Evolutionary conservation across 2,329 filamentous ascomycete species (phyloP).

Genomic region (Cladophialophora bantiana): DNA sequence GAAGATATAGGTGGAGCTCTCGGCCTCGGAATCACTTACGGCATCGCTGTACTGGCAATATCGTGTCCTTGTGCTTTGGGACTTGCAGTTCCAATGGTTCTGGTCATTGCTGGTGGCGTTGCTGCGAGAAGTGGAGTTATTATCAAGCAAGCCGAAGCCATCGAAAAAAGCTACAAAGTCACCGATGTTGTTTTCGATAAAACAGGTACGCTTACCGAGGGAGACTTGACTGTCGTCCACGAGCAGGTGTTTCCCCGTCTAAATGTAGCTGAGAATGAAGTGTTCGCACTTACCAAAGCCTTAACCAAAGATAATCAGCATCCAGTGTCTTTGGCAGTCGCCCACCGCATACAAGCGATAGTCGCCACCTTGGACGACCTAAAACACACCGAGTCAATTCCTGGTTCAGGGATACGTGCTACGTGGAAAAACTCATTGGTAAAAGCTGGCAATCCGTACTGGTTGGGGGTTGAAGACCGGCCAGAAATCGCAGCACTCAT

Average conservation of each 20-base stretch:
- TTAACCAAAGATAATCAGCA: conserved; percentile 51
- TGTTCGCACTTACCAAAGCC: conserved; percentile 19
- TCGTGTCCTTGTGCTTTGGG: conserved; percentile 82
- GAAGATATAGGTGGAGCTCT: conserved; percentile 56
- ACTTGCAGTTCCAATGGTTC: conserved; percentile 77
- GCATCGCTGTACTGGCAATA: conserved; percentile 74
- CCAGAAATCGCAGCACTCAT: conserved; percentile 47
- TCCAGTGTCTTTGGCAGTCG: conserved; percentile 60
- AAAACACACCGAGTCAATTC: conserved; percentile 39
- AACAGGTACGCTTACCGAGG: conserved; percentile 75
- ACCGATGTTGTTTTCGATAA: conserved; percentile 80
- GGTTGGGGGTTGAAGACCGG: conserved; percentile 47
- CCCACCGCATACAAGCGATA: conserved; percentile 45
- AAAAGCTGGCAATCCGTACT: conserved; percentile 42
- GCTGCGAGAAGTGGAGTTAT: conserved; percentile 71
- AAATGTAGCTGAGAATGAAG: neutral
- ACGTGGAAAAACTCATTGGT: conserved; percentile 24
- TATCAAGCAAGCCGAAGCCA: conserved; percentile 70
- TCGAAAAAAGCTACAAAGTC: conserved; percentile 68
- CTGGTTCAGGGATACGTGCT: conserved; percentile 43
- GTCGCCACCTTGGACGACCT: conserved; percentile 35
- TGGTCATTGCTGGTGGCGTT: conserved; percentile 73
- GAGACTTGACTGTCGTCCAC: conserved; percentile 54
- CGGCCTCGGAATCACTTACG: conserved; percentile 70
- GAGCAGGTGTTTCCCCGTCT: conserved; percentile 35